Conservation (phyloP, 495 filamentous ascomycete genomes). For the Viridothelium virens region DNA sequence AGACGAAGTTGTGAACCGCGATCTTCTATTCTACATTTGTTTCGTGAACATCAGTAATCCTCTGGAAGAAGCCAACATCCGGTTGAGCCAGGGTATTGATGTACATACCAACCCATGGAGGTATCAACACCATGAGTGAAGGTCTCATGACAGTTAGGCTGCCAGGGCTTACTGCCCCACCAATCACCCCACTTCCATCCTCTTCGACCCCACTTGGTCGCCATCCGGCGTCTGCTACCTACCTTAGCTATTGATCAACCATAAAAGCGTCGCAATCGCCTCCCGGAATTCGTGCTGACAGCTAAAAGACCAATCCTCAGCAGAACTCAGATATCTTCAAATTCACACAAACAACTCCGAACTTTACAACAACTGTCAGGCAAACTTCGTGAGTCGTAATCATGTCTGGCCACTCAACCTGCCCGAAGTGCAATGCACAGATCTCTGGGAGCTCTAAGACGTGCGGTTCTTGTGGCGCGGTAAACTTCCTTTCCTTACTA, state of each 20-base stretch:
- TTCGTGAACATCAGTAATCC: no score
- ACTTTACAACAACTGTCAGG: not conserved
- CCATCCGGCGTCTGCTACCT: not conserved
- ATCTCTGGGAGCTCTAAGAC: not conserved
- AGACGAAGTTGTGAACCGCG: no score
- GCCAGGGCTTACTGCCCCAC: not conserved
- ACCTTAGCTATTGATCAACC: no score
- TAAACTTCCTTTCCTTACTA: not conserved
- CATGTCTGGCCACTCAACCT: not conserved
- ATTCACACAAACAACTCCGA: no score
- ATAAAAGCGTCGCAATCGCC: not conserved
- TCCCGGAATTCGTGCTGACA: no score
- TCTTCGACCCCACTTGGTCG: slow-evolving; percentile 2
- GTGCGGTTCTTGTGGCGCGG: not conserved
- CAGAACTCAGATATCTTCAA: no score
- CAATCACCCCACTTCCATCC: slow-evolving; percentile 2
- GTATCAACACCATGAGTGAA: not conserved
- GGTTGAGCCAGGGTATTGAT: no score
- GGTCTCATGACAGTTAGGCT: not conserved
- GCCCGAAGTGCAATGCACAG: slow-evolving; percentile 9
- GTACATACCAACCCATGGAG: no score
- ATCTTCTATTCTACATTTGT: no score
- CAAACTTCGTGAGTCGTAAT: not conserved
- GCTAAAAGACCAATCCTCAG: no score
- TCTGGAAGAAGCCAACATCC: not conserved